Evolutionary conservation across 495 filamentous ascomycete genomes (phyloP), one percentile per base, ranked within the genome.

Genomic region (Podospora conica): DNA sequence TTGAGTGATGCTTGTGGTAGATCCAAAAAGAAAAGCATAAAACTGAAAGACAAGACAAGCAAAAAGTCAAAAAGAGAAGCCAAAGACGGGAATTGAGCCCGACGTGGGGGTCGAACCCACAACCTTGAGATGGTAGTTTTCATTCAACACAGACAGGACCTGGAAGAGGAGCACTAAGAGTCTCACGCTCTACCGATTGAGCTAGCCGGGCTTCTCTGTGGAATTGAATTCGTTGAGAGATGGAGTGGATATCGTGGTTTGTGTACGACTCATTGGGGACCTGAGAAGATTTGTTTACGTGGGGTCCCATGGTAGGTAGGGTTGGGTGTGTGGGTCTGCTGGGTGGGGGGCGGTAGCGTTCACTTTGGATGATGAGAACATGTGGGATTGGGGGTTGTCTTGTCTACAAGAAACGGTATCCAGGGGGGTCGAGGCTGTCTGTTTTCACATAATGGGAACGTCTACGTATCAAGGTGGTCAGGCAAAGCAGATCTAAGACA

Each of bases 161-260:
- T n/a, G n/a, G 10, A 11, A 31, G 9, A 11, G 6, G 6, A 9
- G 15, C n/a, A n/a, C 40, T 89, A 90, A 90, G 87, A 90, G 87
- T 89, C 87, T 88, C 84, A 89, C 87, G 87, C 87, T 89, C 87
- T 89, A 88, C 87, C 87, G 87, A 90, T 89, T 89, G 87, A 90
- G 87, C 87, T 89, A 90, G 85, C 86, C 76, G 73, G 74, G 74
- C 74, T 58, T 55, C 40, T 48, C 40, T 48, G 40, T 7, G 18
- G 40, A 2, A 2, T 31, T 9, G 10, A 31, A 11, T 31, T 31
- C n/a, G 40, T 48, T 48, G 40, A 48, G 40, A 18, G 18, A 7
- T 15, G 40, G 40, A 7, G 40, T 48, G 40, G 40, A 7, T 48
- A 48, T 48, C n/a, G 40, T 9, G 40, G 8, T 1, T 0, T 48